phyloP scores from a whole-genome alignment of 2,329 filamentous ascomycete species.

The Fusarium algeriense region DNA sequence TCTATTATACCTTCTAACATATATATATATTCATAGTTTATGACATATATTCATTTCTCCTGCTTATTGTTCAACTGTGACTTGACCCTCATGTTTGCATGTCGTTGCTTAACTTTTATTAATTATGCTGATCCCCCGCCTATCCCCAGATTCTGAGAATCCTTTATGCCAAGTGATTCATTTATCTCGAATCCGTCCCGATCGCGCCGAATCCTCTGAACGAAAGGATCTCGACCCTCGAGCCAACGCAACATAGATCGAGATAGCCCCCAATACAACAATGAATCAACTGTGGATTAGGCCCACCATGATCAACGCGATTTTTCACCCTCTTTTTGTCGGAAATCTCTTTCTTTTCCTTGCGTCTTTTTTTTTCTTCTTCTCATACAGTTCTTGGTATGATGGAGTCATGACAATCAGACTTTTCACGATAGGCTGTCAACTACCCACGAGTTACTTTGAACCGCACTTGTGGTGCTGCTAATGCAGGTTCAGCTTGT shows the following conservation, averaged over 20 bases:
- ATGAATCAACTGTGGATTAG: neutral
- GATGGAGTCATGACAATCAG: slow-evolving; percentile 27
- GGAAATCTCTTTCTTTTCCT: slow-evolving; percentile 24
- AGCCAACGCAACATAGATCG: neutral
- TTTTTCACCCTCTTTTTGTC: neutral
- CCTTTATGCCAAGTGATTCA: slow-evolving; percentile 11
- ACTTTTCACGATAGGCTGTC: slow-evolving; percentile 37
- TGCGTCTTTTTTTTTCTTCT: slow-evolving; percentile 32
- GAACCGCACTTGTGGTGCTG: slow-evolving; percentile 1
- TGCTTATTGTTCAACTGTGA: neutral
- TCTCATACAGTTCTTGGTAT: slow-evolving; percentile 3
- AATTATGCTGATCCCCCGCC: neutral
- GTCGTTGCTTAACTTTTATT: neutral
- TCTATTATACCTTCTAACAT: slow-evolving; percentile 32
- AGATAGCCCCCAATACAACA: neutral
- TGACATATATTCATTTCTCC: slow-evolving; percentile 45
- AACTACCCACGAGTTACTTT: slow-evolving; percentile 32
- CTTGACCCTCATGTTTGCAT: rapidly evolving
- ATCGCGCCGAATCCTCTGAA: neutral
- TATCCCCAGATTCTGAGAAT: neutral
- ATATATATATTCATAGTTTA: slow-evolving; percentile 40
- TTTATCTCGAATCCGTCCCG: neutral
- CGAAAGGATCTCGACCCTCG: neutral
- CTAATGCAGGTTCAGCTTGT: slow-evolving; percentile 44
- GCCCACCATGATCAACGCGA: slow-evolving; percentile 1